Conservation (phyloP, 768 basidiomycete species). For the Mycena metata region DNA sequence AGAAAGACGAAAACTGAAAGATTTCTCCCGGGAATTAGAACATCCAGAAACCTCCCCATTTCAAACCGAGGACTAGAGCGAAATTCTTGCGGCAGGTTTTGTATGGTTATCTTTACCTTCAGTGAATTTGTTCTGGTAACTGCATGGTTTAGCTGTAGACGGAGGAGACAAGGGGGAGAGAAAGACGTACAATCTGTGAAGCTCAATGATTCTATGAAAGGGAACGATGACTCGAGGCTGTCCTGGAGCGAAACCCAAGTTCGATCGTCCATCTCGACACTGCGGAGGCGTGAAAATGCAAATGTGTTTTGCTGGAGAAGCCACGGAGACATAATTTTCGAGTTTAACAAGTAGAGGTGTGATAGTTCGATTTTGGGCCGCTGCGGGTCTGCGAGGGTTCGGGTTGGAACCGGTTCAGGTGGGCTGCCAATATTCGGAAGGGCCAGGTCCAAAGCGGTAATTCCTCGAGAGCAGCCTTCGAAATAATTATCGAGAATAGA, state of each 20-base stretch:
- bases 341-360: not conserved
- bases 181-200: constrained; percentile 4
- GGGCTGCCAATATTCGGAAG: not conserved
- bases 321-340: constrained; percentile 8
- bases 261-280: not conserved
- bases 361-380: constrained; percentile 1
- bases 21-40: too few relatives aligned
- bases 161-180: not conserved
- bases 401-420: not conserved
- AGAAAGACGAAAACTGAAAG: too few relatives aligned
- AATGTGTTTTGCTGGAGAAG: constrained; percentile 5
- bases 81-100: too few relatives aligned
- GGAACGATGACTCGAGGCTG: not conserved
- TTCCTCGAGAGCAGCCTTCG: not conserved
- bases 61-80: too few relatives aligned
- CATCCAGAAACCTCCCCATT: too few relatives aligned
- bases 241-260: not conserved
- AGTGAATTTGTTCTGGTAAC: too few relatives aligned
- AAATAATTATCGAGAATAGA: not conserved
- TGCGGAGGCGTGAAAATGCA: constrained; percentile 2
- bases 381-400: too few relatives aligned
- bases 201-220: not conserved
- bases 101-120: too few relatives aligned
- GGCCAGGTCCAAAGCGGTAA: constrained; percentile 1
- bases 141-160: too few relatives aligned